phyloP scores from a whole-genome alignment of 306 rosid species.

The Quercus wislizeni region DNA sequence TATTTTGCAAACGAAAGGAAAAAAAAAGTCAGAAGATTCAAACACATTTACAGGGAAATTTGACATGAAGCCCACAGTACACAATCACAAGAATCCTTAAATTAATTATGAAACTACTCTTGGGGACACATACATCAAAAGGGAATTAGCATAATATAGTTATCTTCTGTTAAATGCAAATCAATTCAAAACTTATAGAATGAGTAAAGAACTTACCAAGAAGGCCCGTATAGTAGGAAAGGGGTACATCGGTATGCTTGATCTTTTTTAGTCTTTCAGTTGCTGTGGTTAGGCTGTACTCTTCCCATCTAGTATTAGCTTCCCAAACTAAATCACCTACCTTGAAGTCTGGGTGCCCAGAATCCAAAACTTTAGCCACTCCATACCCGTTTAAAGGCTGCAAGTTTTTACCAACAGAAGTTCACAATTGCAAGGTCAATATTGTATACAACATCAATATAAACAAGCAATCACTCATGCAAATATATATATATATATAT shows the following conservation, averaged over 20 bases:
- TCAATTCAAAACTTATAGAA: neutral
- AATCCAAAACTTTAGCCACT: constrained; percentile 45
- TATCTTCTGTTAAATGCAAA: no score
- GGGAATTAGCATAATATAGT: no score
- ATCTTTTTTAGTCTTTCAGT: constrained; percentile 35
- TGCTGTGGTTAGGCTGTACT: constrained; percentile 34
- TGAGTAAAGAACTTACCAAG: constrained; percentile 8
- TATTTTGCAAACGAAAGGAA: no score
- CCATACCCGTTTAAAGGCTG: constrained; percentile 48
- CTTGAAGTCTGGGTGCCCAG: constrained; percentile 42
- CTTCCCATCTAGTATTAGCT: constrained; percentile 46
- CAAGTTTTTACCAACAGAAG: neutral
- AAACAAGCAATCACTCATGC: no score
- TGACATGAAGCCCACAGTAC: no score
- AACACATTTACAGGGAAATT: no score
- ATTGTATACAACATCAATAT: neutral
- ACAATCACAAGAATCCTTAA: no score
- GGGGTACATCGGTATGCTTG: constrained; percentile 35
- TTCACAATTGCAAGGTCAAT: neutral
- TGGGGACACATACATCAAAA: no score
- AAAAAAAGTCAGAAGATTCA: no score
- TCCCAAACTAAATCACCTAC: constrained; percentile 49
- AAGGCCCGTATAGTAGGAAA: constrained; percentile 44
- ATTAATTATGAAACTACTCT: no score
- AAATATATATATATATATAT: no score